Evolutionary conservation across 2,329 filamentous ascomycete species (phyloP).

Genomic region (Esteya vermicola): DNA sequence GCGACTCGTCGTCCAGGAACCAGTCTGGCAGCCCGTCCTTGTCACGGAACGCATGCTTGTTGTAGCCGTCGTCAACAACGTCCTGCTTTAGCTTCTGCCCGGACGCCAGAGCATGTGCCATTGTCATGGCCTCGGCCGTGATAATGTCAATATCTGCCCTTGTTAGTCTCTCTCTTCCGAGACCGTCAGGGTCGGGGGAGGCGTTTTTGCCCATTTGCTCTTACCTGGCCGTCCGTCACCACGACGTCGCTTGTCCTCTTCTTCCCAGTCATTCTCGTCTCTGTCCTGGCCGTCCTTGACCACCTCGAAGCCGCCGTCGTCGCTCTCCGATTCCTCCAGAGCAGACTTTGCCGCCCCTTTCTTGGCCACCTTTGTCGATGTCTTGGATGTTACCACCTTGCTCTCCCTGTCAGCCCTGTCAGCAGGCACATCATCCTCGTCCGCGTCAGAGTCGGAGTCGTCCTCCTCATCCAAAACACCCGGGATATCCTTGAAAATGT

Average conservation of each 20-base stretch:
- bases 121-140: conserved; percentile 97
- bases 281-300: conserved; percentile 31
- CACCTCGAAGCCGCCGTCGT: conserved; percentile 39
- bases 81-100: conserved; percentile 70
- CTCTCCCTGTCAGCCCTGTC: neutral
- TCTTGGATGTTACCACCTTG: no score
- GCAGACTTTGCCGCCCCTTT: neutral
- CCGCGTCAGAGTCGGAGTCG: neutral
- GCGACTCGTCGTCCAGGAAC: conserved; percentile 87
- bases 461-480: conserved; percentile 41
- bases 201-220: neutral
- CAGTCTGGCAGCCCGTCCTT: conserved; percentile 87
- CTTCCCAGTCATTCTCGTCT: conserved; percentile 43
- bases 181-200: no score
- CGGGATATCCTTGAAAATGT: conserved; percentile 77
- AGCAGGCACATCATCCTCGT: neutral
- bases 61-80: conserved; percentile 82
- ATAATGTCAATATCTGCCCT: conserved; percentile 83
- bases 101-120: conserved; percentile 81
- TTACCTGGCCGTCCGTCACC: conserved; percentile 50
- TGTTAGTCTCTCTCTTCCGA: no score
- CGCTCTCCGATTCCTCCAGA: conserved; percentile 15
- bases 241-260: conserved; percentile 44
- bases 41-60: conserved; percentile 83
- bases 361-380: no score